Percentiles rank a stretch among this genome's conserved stretches.
These are phyloP conservation scores for Viridothelium virens DNA, from an alignment of 495 filamentous ascomycete species.

Conservation along the genomic window DNA sequence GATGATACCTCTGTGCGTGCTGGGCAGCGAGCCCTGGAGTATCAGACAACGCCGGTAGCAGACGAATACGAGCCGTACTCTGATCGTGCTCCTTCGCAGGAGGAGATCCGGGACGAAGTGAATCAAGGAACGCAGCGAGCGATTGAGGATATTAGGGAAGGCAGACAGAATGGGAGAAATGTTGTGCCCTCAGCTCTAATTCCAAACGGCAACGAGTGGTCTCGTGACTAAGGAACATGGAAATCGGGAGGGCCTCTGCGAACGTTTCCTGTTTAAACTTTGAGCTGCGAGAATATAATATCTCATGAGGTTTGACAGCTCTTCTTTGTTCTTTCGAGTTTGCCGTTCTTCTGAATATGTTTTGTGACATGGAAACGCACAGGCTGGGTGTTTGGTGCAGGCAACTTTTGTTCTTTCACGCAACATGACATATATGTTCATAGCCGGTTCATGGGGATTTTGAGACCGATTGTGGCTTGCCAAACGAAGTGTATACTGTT, in stretches of 20 bases:
- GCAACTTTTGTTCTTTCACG: too few relatives aligned
- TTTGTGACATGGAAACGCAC: too few relatives aligned
- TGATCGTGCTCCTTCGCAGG: not conserved
- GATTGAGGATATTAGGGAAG: not conserved
- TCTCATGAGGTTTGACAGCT: not conserved
- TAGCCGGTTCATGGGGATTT: too few relatives aligned
- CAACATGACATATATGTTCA: too few relatives aligned
- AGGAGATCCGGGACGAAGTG: constrained; percentile 2
- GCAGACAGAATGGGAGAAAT: not conserved
- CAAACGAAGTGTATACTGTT: too few relatives aligned
- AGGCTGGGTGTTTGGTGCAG: too few relatives aligned
- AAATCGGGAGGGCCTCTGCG: too few relatives aligned
- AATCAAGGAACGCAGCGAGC: constrained; percentile 5
- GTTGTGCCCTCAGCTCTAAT: not conserved
- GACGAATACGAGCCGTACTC: not conserved
- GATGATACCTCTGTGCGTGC: not conserved
- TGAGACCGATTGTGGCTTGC: too few relatives aligned
- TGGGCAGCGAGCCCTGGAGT: not conserved
- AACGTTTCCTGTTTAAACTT: not conserved
- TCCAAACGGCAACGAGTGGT: constrained; percentile 3
- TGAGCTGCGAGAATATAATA: not conserved
- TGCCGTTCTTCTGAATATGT: too few relatives aligned
- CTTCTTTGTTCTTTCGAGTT: too few relatives aligned
- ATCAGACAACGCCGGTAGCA: not conserved
- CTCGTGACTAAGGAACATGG: not conserved